These are phyloP conservation scores for Asterionellopsis glacialis DNA, from an alignment of 108 stramenopile genomes.

Conservation along the genomic window DNA sequence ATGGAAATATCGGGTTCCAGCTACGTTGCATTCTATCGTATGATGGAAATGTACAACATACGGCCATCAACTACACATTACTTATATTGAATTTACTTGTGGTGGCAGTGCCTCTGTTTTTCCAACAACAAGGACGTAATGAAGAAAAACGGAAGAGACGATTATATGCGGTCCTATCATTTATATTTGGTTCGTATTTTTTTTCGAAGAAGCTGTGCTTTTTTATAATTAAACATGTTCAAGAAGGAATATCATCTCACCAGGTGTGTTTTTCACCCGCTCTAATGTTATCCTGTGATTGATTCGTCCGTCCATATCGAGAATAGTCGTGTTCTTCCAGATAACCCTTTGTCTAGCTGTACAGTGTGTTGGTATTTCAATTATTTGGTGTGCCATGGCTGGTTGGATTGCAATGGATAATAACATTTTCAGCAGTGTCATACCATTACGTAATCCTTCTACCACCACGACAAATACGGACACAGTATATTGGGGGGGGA, in stretches of 20 bases:
- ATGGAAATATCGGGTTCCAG: background rate
- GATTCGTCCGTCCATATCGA: background rate
- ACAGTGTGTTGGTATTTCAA: conserved; percentile 47
- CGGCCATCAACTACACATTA: conserved; percentile 20
- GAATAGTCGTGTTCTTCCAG: conserved; percentile 33
- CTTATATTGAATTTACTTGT: conserved; percentile 12
- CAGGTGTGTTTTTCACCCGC: background rate
- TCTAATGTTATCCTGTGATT: background rate
- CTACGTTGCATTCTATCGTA: conserved; percentile 27
- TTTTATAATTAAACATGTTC: background rate
- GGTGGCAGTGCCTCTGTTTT: background rate
- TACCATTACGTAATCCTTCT: no score
- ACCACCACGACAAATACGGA: background rate
- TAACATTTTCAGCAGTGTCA: background rate
- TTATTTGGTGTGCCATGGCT: conserved; percentile 47
- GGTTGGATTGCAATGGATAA: conserved; percentile 33
- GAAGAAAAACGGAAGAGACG: background rate
- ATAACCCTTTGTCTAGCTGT: conserved; percentile 37
- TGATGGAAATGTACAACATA: conserved; percentile 15
- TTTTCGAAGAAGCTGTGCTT: no score
- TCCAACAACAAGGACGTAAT: background rate
- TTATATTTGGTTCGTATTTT: background rate
- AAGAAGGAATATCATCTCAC: background rate
- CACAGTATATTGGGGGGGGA: no score
- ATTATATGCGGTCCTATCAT: background rate